Evolutionary conservation across 2,329 filamentous ascomycete genomes (phyloP).

Genomic region (Alternaria gansuensis): DNA sequence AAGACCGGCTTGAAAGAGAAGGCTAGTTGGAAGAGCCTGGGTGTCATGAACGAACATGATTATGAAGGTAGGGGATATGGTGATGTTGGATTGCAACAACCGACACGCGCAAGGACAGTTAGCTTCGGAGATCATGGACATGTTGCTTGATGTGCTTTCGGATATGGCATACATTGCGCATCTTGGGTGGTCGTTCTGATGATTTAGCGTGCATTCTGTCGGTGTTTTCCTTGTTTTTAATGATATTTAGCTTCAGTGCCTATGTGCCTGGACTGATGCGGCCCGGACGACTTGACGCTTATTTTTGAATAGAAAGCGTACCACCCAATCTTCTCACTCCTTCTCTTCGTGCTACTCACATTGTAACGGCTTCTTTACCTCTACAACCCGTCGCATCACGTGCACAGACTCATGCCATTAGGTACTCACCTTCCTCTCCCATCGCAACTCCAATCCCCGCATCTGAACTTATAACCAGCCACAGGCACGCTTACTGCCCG

Average conservation of each 20-base stretch:
- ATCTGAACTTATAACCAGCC: background rate
- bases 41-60: conserved; percentile 1
- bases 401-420: background rate
- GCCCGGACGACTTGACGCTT: background rate
- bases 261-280: background rate
- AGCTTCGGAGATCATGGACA: conserved; percentile 7
- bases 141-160: background rate
- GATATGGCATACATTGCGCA: background rate
- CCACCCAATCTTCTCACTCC: background rate
- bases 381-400: background rate
- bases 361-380: background rate
- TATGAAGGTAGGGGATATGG: conserved; percentile 15
- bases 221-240: background rate
- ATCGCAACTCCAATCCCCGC: conserved; percentile 1
- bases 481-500: conserved; percentile 8
- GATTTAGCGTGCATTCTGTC: conserved; percentile 2
- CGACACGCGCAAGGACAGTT: conserved; percentile 7
- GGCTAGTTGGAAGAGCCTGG: conserved; percentile 11
- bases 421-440: conserved; percentile 8
- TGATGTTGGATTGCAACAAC: background rate
- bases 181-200: background rate
- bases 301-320: background rate
- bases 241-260: background rate
- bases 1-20: background rate
- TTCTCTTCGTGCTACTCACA: too few relatives aligned